A percentile compares a stretch with the other conserved stretches of the same genome.
Evolutionary conservation across 192 early-diverging fungal genomes (phyloP).

Genomic region (Gaertneriomyces sp.): DNA sequence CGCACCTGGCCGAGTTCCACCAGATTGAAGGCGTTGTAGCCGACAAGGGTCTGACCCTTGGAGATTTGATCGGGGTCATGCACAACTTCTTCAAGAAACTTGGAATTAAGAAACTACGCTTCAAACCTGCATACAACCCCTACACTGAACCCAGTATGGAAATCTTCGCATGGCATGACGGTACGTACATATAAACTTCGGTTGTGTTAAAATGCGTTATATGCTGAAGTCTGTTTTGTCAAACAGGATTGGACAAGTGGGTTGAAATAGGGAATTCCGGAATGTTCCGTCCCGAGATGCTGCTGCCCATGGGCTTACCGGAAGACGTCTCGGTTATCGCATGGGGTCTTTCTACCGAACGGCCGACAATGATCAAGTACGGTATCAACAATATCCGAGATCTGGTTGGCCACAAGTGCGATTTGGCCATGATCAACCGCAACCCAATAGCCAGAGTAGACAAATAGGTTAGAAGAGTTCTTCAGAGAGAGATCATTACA

Average conservation of each 20-base stretch:
- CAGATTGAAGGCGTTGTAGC: conserved; percentile 99
- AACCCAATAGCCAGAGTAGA: conserved; percentile 62
- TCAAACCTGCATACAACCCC: conserved; percentile 99
- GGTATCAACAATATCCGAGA: conserved; percentile 91
- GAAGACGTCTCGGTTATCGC: conserved; percentile 94
- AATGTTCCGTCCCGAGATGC: conserved; percentile 99
- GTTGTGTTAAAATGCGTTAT: neutral
- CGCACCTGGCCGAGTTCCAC: conserved; percentile 99
- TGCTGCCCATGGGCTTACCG: conserved; percentile 89
- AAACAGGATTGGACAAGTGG: conserved; percentile 60
- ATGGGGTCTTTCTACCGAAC: conserved; percentile 95
- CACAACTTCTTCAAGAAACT: conserved; percentile 97
- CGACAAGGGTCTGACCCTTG: conserved; percentile 89
- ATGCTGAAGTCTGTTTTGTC: neutral
- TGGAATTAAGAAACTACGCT: conserved; percentile 79
- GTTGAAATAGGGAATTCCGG: conserved; percentile 98
- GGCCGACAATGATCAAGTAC: conserved; percentile 99
- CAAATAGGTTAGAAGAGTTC: neutral
- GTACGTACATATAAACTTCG: conserved; percentile 4
- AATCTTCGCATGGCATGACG: conserved; percentile 95
- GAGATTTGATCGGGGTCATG: conserved; percentile 94
- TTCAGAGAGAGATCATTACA: too few relatives aligned
- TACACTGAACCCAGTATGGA: conserved; percentile 99
- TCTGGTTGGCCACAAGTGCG: conserved; percentile 90
- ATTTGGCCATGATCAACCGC: conserved; percentile 81